Percentiles rank a stretch among this genome's conserved stretches.
phyloP scores from a whole-genome alignment of 805 yeast genomes.

The Lipomyces sp. region DNA sequence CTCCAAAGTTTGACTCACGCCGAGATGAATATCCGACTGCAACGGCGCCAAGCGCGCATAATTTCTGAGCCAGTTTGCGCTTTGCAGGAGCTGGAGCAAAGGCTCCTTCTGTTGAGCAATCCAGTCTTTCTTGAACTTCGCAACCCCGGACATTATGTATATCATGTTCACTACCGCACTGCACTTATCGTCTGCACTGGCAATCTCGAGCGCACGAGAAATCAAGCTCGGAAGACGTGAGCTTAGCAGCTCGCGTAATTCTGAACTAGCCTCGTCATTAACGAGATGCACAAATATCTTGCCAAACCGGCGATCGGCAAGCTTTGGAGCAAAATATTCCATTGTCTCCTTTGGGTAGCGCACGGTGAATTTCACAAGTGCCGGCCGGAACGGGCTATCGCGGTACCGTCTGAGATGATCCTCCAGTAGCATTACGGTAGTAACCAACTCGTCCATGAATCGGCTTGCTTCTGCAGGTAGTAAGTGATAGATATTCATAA shows the following conservation, averaged over 20 bases:
- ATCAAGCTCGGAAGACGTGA: constrained; percentile 51
- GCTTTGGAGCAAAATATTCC: constrained; percentile 63
- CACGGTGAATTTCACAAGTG: constrained; percentile 80
- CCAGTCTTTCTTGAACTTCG: constrained; percentile 54
- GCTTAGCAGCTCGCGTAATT: constrained; percentile 56
- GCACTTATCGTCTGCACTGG: constrained; percentile 52
- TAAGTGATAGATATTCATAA: constrained; percentile 84
- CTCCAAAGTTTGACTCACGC: constrained; percentile 64
- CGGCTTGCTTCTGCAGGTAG: constrained; percentile 90
- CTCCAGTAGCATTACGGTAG: constrained; percentile 73
- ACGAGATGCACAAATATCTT: constrained; percentile 66
- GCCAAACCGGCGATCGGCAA: constrained; percentile 64
- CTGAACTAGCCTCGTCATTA: constrained; percentile 50
- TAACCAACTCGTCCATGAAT: constrained; percentile 81
- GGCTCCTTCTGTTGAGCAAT: constrained; percentile 49
- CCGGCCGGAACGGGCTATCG: constrained; percentile 84
- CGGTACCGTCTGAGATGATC: constrained; percentile 79
- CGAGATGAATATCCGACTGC: constrained; percentile 62
- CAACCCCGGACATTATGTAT: constrained; percentile 58
- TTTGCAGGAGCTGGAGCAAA: constrained; percentile 16
- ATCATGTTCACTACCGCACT: constrained; percentile 62
- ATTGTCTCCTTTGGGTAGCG: constrained; percentile 74
- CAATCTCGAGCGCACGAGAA: constrained; percentile 48
- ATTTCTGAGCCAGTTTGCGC: constrained; percentile 41
- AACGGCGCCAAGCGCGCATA: constrained; percentile 47